Base-by-base conservation (phyloP, 306 rosid genomes). In the Senna siamea region DNA sequence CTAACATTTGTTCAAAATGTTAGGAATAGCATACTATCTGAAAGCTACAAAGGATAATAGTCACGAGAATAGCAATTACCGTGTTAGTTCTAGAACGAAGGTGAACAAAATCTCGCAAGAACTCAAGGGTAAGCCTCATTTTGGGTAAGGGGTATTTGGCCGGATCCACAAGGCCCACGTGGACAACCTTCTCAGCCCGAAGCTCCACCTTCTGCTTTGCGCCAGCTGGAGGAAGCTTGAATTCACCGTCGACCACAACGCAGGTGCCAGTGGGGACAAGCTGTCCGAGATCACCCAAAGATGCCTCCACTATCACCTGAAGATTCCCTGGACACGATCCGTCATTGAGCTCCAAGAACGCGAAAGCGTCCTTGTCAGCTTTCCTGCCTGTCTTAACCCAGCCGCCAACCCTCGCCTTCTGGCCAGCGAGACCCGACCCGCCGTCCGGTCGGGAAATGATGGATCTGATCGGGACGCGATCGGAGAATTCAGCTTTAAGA, bases 381-480 rank as follows among this genome's bases (percentile, higher is more conserved):
- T 95, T 95, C 37, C 99, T 64, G 5, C 99, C 99, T 0, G 96
- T 95, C 84, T 92, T 95, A 40, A 94, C 99, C 98, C 99, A 95
- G 0, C 99, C 99, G 6, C 98, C 96, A 0, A 88, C 48, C 35
- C 99, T 82, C 1, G 85, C 89, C 6, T 70, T 76, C 52, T 69
- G 80, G 7, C 93, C 96, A 0, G 96, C 84, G 0, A 92, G 86
- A 13, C 87, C 93, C 0, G 98, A 78, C 0, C 99, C 99, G 15
- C 98, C 90, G 30, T 94, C 97, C 1, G 84, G 69, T 0, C 92
- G 90, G 20, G 77, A 80, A 14, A 95, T 71, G 9, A 95, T 90
- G 70, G 93, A 77, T 17, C 78, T 74, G 71, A 95, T 92, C 9
- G 76, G 88, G n/a, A 90, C 90, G 0, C 98, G 88, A 66, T 95